Evolutionary conservation across 148 eudicot species (phyloP).

Genomic region (Camellia lanceoleosa): DNA sequence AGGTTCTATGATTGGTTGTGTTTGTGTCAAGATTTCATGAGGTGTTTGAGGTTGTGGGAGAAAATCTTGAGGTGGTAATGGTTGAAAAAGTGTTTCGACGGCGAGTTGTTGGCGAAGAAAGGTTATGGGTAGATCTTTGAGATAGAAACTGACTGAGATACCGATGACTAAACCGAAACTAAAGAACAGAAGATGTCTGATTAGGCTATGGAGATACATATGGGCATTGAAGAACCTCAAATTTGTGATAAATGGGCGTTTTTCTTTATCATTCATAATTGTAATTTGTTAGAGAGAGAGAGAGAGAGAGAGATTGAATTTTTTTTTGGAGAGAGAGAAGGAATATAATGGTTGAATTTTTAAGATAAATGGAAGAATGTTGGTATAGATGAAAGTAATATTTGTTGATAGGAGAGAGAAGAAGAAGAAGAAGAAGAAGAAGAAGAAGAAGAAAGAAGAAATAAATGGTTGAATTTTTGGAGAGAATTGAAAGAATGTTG

Average conservation of each 20-base stretch:
- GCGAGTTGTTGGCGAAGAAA: not conserved
- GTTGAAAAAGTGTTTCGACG: not conserved
- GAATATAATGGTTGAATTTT: not conserved
- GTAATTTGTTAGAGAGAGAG: slow-evolving; percentile 7
- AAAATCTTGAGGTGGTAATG: not conserved
- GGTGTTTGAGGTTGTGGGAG: slow-evolving; percentile 2
- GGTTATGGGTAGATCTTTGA: slow-evolving; percentile 13
- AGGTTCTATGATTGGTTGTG: not conserved
- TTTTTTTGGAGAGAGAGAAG: no score
- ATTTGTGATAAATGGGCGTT: slow-evolving; percentile 1
- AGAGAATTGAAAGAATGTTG: slow-evolving; percentile 2
- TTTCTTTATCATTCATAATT: slow-evolving; percentile 15
- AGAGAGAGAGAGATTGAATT: not conserved
- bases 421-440: not conserved
- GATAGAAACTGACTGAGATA: slow-evolving; percentile 35
- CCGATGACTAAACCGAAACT: slow-evolving; percentile 52
- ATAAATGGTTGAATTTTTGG: not conserved
- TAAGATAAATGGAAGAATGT: not conserved
- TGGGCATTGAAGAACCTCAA: slow-evolving; percentile 24
- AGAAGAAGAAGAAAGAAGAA: not conserved
- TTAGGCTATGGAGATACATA: slow-evolving; percentile 32
- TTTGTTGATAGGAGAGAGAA: not conserved
- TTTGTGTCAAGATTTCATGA: not conserved
- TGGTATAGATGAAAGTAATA: not conserved
- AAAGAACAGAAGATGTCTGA: slow-evolving; percentile 45